phyloP scores from a whole-genome alignment of 495 filamentous ascomycete genomes.

The Neurospora tetraspora region DNA sequence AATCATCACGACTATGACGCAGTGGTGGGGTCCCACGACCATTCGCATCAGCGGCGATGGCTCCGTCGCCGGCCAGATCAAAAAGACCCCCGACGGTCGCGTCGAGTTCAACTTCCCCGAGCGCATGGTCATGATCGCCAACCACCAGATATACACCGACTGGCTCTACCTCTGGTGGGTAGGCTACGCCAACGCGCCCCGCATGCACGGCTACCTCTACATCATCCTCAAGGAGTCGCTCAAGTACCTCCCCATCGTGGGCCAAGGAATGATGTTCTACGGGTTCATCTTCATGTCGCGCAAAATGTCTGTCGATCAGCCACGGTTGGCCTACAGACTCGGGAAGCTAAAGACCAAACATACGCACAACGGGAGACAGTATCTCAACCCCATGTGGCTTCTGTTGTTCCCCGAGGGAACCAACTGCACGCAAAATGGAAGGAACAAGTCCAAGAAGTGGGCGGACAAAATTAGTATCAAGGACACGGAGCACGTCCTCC shows the following conservation, averaged over 20 bases:
- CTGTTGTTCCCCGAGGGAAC: conserved; percentile 80
- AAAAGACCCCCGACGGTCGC: conserved; percentile 52
- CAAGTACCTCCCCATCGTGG: conserved; percentile 65
- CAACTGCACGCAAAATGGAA: conserved; percentile 58
- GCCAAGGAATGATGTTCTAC: conserved; percentile 72
- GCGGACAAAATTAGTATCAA: conserved; percentile 56
- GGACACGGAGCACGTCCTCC: conserved; percentile 56
- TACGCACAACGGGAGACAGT: conserved; percentile 39
- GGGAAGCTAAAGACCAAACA: conserved; percentile 52
- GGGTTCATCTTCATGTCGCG: conserved; percentile 78
- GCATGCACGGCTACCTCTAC: conserved; percentile 72
- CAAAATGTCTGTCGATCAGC: conserved; percentile 71
- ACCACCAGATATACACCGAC: conserved; percentile 84
- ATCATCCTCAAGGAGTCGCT: conserved; percentile 80
- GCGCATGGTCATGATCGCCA: conserved; percentile 69
- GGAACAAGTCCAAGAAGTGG: conserved; percentile 53
- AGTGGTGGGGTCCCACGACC: conserved; percentile 71
- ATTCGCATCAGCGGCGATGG: conserved; percentile 70
- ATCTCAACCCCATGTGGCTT: conserved; percentile 73
- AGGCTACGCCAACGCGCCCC: conserved; percentile 55
- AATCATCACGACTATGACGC: conserved; percentile 61
- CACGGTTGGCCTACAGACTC: conserved; percentile 56
- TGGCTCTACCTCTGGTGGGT: conserved; percentile 89
- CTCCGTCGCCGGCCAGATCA: conserved; percentile 59
- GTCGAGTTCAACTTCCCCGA: conserved; percentile 67